Evolutionary conservation across 1,284 basidiomycete genomes (phyloP).

Genomic region (Rhodofomes roseus): DNA sequence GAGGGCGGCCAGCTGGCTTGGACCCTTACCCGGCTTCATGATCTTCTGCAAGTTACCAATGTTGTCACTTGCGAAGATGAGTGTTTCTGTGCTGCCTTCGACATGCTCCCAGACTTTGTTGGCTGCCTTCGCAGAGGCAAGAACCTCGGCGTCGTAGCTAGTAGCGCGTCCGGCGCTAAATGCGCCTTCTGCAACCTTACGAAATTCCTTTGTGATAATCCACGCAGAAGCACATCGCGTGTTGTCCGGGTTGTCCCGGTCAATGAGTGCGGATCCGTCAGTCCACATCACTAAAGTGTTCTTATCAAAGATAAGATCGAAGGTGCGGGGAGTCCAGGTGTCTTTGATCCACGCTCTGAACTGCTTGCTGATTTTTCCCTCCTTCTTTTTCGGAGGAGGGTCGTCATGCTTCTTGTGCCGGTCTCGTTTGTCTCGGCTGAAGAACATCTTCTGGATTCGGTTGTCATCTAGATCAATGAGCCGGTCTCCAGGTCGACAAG

Average conservation of each 20-base stretch:
- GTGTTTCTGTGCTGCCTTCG: background rate
- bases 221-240: background rate
- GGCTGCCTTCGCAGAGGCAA: background rate
- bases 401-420: background rate
- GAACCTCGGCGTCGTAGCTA: background rate
- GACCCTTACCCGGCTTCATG: background rate
- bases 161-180: background rate
- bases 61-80: background rate
- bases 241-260: background rate
- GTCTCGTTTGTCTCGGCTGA: background rate
- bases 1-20: background rate
- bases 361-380: background rate
- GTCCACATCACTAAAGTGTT: background rate
- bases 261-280: background rate
- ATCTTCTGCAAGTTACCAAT: background rate
- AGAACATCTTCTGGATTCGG: background rate
- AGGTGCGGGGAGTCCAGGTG: background rate
- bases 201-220: background rate
- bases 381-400: background rate
- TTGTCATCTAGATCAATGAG: background rate
- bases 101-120: too few species aligned
- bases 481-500: background rate
- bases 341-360: background rate
- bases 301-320: background rate
- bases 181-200: background rate